Conservation (phyloP, 176 grass and related monocot species). For the Lolium multiflorum region DNA sequence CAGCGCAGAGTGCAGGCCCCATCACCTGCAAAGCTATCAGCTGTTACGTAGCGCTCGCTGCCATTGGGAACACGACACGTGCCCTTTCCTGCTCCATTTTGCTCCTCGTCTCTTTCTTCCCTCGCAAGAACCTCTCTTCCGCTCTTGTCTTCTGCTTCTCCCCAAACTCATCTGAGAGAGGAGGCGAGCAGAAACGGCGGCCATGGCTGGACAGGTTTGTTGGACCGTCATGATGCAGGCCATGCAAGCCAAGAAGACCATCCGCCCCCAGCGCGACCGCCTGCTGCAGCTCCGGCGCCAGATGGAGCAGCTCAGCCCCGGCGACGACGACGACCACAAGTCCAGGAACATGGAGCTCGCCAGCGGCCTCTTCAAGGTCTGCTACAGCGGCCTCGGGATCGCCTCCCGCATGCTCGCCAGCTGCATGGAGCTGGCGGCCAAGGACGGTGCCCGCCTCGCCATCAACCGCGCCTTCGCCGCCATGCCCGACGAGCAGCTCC, state of each 20-base stretch:
- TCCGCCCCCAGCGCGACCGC: neutral
- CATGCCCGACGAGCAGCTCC: neutral
- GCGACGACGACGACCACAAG: too few species aligned
- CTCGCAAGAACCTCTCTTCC: too few species aligned
- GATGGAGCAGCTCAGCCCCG: neutral
- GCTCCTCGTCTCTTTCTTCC: too few species aligned
- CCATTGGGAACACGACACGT: too few species aligned
- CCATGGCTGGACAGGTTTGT: neutral
- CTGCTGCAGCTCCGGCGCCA: neutral
- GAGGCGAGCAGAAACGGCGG: too few species aligned
- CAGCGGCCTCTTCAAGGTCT: neutral
- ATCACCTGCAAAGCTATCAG: too few species aligned
- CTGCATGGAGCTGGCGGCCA: neutral
- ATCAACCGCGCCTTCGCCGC: neutral
- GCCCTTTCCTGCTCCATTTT: too few species aligned
- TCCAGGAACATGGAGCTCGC: neutral
- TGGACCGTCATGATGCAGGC: neutral
- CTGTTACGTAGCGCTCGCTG: too few species aligned
- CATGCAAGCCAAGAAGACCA: neutral
- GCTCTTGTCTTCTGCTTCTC: too few species aligned
- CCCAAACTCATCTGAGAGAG: too few species aligned
- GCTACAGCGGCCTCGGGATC: neutral
- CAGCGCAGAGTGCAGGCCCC: too few species aligned
- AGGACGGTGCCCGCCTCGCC: neutral
- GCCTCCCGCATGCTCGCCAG: neutral